A percentile compares a stretch with the other conserved stretches of the same genome.
These are phyloP conservation scores for Sistotremastrum suecicum DNA, from an alignment of 768 basidiomycete species.

Conservation along the genomic window DNA sequence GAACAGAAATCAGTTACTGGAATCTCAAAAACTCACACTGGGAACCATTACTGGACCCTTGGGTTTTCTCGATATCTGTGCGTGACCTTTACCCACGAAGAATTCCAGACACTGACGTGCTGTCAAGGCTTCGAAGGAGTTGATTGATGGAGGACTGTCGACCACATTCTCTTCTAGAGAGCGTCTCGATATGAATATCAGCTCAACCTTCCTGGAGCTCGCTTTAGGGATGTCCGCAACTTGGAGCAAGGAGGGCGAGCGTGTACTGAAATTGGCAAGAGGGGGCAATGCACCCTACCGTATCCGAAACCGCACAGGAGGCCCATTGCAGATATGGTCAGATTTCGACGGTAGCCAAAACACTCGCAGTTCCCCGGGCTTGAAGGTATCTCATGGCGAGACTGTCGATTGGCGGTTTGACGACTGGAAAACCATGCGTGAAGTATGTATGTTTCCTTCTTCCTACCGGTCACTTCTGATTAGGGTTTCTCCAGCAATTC, in stretches of 20 bases:
- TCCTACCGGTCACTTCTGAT: background rate
- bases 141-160: constrained; percentile 33
- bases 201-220: constrained; percentile 80
- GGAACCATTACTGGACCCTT: constrained; percentile 96
- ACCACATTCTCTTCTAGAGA: constrained; percentile 61
- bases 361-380: constrained; percentile 32
- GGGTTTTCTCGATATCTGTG: constrained; percentile 73
- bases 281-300: constrained; percentile 90
- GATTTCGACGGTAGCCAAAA: constrained; percentile 46
- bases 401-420: constrained; percentile 93
- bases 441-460: constrained; percentile 33
- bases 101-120: constrained; percentile 1
- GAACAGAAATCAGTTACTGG: constrained; percentile 85
- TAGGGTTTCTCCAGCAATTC: constrained; percentile 31
- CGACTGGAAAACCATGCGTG: constrained; percentile 87
- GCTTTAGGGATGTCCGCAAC: constrained; percentile 58
- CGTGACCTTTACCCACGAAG: constrained; percentile 5
- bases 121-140: constrained; percentile 39
- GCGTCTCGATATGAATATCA: constrained; percentile 82
- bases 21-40: constrained; percentile 96
- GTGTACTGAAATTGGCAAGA: constrained; percentile 58
- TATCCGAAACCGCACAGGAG: constrained; percentile 82
- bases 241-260: constrained; percentile 61
- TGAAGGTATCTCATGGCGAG: constrained; percentile 59
- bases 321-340: constrained; percentile 74